A percentile compares a stretch with the other conserved stretches of the same genome.
Evolutionary conservation across 192 early-diverging fungal species (phyloP).

Genomic region (Endogone sp.): DNA sequence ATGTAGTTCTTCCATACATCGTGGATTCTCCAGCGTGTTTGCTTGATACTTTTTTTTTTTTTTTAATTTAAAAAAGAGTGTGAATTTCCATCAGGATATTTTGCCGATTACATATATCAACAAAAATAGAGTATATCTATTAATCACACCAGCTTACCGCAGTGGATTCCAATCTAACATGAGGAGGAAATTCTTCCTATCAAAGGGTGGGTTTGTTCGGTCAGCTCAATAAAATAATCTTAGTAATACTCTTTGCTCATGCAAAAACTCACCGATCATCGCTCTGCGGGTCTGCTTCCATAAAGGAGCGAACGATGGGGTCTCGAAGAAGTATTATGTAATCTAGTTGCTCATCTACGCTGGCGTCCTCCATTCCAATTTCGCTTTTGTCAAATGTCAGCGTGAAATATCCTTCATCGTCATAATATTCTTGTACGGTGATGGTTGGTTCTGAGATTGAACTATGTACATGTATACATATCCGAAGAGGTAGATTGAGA

Average conservation of each 20-base stretch:
- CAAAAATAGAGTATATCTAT: no score
- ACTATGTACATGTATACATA: not conserved
- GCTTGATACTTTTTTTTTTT: no score
- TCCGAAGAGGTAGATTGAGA: no score
- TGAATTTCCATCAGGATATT: no score
- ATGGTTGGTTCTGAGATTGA: not conserved
- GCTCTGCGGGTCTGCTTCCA: not conserved
- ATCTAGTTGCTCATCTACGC: not conserved
- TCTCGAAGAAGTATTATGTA: not conserved
- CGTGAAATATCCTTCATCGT: not conserved
- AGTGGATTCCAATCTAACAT: not conserved
- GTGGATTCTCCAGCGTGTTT: not conserved
- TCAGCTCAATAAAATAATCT: not conserved
- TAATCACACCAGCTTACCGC: no score
- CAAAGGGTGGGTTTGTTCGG: not conserved
- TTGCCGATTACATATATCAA: no score
- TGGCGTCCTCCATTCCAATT: not conserved
- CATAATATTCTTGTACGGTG: not conserved
- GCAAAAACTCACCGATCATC: not conserved
- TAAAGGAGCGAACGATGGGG: not conserved
- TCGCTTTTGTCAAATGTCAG: not conserved
- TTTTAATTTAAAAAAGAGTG: no score
- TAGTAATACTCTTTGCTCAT: not conserved
- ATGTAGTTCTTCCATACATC: not conserved
- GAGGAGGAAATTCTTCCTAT: not conserved